phyloP scores from a whole-genome alignment of 1,284 basidiomycete genomes.

The Cryptococcus sp. region DNA sequence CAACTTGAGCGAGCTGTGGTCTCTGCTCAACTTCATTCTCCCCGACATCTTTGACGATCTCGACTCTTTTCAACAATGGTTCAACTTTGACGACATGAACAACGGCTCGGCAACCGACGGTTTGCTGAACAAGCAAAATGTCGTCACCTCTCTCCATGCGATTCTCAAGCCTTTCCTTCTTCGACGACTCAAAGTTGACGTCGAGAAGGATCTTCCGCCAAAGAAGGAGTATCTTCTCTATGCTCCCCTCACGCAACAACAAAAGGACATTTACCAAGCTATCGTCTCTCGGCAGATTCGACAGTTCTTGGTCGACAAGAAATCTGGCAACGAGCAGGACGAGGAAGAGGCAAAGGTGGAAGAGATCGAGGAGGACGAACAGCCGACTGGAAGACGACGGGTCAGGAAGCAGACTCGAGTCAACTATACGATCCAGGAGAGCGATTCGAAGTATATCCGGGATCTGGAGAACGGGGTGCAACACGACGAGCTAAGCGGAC shows the following conservation, averaged over 20 bases:
- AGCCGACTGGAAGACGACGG: constrained; percentile 27
- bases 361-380: constrained; percentile 13
- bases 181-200: constrained; percentile 84
- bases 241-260: constrained; percentile 74
- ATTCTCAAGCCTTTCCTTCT: constrained; percentile 95
- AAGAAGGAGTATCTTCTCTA: constrained; percentile 97
- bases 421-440: constrained; percentile 54
- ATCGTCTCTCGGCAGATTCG: constrained; percentile 65
- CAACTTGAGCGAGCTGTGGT: constrained; percentile 90
- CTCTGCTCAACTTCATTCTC: constrained; percentile 87
- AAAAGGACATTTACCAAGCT: constrained; percentile 78
- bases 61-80: constrained; percentile 87
- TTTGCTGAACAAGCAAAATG: constrained; percentile 54
- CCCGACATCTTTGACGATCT: constrained; percentile 88
- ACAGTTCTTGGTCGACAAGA: constrained; percentile 56
- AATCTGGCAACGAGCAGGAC: constrained; percentile 29
- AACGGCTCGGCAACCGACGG: constrained; percentile 16
- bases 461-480: constrained; percentile 53
- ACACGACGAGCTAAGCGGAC: constrained; percentile 34
- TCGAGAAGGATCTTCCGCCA: constrained; percentile 66
- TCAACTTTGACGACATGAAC: constrained; percentile 45
- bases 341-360: constrained; percentile 15
- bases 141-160: constrained; percentile 77
- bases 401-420: constrained; percentile 43
- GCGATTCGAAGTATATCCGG: constrained; percentile 65